phyloP scores from a whole-genome alignment of 2,329 filamentous ascomycete genomes.

The Stagonosporopsis cucurbitacearum region DNA sequence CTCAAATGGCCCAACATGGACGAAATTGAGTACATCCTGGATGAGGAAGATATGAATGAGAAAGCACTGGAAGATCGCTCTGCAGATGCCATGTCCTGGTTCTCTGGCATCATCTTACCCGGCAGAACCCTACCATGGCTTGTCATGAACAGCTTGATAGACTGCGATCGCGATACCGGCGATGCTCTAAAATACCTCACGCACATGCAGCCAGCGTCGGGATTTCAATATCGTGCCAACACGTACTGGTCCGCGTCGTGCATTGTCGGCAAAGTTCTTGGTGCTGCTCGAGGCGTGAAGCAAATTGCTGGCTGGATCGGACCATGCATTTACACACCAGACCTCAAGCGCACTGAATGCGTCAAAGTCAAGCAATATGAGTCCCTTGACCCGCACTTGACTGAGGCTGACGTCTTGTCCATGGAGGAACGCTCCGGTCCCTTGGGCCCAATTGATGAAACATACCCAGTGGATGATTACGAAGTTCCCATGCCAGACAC shows the following conservation, averaged over 20 bases:
- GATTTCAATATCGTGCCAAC: conserved; percentile 78
- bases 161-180: conserved; percentile 73
- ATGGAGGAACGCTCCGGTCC: conserved; percentile 74
- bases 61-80: conserved; percentile 64
- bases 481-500: conserved; percentile 64
- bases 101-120: conserved; percentile 74
- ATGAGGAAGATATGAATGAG: conserved; percentile 60
- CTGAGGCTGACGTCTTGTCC: conserved; percentile 65
- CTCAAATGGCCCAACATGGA: conserved; percentile 80
- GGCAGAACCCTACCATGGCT: conserved; percentile 75
- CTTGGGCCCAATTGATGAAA: conserved; percentile 67
- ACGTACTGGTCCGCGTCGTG: conserved; percentile 78
- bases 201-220: conserved; percentile 71
- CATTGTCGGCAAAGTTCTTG: conserved; percentile 76
- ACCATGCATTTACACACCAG: conserved; percentile 70
- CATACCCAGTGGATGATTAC: conserved; percentile 73
- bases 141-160: conserved; percentile 79
- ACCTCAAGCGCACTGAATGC: conserved; percentile 72
- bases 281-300: conserved; percentile 70
- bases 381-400: conserved; percentile 62
- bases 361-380: conserved; percentile 69
- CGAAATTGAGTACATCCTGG: conserved; percentile 68
- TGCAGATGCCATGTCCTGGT: conserved; percentile 78
- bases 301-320: conserved; percentile 77
- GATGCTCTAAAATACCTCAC: conserved; percentile 71